These are phyloP conservation scores for Rosa lucieae DNA, from an alignment of 306 rosid genomes.

Conservation along the genomic window DNA sequence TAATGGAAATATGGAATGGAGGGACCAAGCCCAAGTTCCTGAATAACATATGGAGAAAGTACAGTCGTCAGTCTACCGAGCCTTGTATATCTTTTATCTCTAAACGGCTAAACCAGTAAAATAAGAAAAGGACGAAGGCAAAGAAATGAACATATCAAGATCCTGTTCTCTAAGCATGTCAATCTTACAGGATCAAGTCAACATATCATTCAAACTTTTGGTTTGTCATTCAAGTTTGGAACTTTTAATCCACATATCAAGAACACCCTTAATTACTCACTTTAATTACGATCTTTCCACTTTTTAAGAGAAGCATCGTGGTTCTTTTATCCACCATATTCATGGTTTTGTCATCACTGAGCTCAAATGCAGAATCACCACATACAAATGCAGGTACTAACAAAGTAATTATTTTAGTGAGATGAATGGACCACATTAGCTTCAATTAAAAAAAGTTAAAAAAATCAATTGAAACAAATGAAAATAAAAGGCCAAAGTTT, in stretches of 20 bases:
- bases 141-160: background rate
- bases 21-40: constrained; percentile 99
- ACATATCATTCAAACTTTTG: background rate
- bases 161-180: background rate
- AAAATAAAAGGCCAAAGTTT: no score
- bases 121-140: background rate
- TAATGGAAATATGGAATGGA: constrained; percentile 93
- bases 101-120: background rate
- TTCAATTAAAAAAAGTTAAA: background rate
- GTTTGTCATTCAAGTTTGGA: background rate
- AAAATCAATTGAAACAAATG: background rate
- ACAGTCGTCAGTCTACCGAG: background rate
- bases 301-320: background rate
- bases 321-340: background rate
- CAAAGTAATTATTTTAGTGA: background rate
- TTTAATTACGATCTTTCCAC: background rate
- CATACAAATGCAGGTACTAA: background rate
- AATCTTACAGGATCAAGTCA: background rate
- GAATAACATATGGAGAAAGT: constrained; percentile 16
- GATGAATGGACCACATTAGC: background rate
- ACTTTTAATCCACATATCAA: background rate
- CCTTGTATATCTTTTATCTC: background rate
- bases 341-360: background rate
- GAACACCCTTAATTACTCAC: background rate
- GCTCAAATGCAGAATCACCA: background rate